phyloP scores from a whole-genome alignment of 441 rosid genomes.

The Pelargonium citronellum region DNA sequence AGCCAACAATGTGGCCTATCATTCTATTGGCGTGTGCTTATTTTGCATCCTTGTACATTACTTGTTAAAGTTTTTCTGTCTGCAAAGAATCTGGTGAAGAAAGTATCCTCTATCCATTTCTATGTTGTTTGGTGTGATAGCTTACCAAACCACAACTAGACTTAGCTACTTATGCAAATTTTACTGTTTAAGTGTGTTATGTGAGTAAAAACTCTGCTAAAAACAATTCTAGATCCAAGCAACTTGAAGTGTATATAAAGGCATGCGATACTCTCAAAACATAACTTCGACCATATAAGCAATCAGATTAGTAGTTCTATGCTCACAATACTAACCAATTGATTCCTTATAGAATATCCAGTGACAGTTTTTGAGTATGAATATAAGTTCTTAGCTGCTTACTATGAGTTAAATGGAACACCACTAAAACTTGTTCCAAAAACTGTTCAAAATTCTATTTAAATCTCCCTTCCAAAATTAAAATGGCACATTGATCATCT shows the following conservation, averaged over 20 bases:
- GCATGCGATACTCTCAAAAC: neutral
- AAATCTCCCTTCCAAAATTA: neutral
- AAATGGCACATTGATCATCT: neutral
- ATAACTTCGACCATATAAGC: no score
- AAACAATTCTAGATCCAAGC: neutral
- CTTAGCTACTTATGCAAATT: no score
- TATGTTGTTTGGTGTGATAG: no score
- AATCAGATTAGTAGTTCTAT: no score
- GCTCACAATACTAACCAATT: no score
- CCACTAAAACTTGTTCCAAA: neutral
- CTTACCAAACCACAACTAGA: no score
- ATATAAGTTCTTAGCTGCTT: neutral
- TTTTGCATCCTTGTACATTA: neutral
- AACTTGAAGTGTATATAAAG: neutral
- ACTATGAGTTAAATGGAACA: neutral
- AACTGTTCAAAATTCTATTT: no score
- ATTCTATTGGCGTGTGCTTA: neutral
- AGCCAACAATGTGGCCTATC: neutral
- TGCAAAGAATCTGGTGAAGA: no score
- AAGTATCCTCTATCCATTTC: no score
- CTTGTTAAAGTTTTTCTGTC: neutral
- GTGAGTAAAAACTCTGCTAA: neutral
- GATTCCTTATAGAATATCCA: no score
- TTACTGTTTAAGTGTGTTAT: no score
- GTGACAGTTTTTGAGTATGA: no score